Evolutionary conservation across 306 rosid genomes (phyloP).

Genomic region (Cucurbita maxima): DNA sequence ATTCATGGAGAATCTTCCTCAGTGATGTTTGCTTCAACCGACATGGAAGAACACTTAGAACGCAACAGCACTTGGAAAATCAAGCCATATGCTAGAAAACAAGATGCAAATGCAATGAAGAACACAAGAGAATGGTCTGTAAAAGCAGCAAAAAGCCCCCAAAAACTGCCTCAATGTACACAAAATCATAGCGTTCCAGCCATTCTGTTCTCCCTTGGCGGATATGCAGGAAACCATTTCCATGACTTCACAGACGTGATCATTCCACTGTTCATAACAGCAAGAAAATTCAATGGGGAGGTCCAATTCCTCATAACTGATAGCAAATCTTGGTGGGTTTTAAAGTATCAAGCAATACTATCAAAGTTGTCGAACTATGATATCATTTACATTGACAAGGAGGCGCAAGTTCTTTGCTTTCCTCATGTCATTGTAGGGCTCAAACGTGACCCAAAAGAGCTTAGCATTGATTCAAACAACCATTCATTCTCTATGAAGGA

Average conservation of each 20-base stretch:
- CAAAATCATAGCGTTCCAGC: constrained; percentile 47
- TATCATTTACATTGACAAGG: constrained; percentile 39
- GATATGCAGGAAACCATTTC: constrained; percentile 73
- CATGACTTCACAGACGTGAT: constrained; percentile 70
- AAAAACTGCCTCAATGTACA: constrained; percentile 29
- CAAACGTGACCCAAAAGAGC: constrained; percentile 39
- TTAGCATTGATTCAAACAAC: constrained; percentile 44
- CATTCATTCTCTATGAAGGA: constrained; percentile 48
- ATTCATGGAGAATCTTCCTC: constrained; percentile 41
- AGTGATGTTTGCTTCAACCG: constrained; percentile 26
- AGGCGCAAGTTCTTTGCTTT: constrained; percentile 58
- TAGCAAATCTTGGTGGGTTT: constrained; percentile 29
- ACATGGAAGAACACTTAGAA: constrained; percentile 9
- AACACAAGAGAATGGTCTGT: constrained; percentile 48
- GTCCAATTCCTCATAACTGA: constrained; percentile 53
- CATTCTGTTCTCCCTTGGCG: constrained; percentile 53
- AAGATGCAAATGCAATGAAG: constrained; percentile 36
- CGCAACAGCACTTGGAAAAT: constrained; percentile 40
- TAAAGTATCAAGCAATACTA: constrained; percentile 33
- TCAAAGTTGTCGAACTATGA: constrained; percentile 42
- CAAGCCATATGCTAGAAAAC: constrained; percentile 65
- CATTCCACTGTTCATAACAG: constrained; percentile 58
- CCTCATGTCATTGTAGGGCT: constrained; percentile 54
- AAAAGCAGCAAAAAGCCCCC: constrained; percentile 9
- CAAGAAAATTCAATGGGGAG: constrained; percentile 46